Base-by-base conservation (phyloP, 306 rosid genomes). In the Rubus idaeus region DNA sequence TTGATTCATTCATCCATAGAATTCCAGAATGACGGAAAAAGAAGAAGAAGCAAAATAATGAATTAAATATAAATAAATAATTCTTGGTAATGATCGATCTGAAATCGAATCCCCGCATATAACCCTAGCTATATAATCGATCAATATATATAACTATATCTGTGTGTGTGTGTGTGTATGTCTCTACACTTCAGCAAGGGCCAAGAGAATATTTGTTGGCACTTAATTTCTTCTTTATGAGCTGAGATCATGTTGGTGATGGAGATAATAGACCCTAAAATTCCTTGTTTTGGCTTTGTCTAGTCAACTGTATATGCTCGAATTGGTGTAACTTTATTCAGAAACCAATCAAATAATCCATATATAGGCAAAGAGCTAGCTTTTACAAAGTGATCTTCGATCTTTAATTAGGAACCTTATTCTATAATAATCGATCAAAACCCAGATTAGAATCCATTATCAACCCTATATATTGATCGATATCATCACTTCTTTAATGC, bases 381-480 rank as follows among this genome's bases (percentile, higher is more conserved):
- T 71, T 71, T 9, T 11, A 35, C n/a, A 50, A 52, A 18, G 63
- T 26, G 12, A 71, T 68, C 73, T 23, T 2, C 13, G 8, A 10
- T 68, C 65, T 55, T 56, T 42, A 30, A 30, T 30, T 30, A 20
- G 41, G 77, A 73, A 73, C 23, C 77, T 41, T 49, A 56, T 73
- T 45, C 76, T 13, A 16, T 41, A 56, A 73, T 56, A 56, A 73
- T 56, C 76, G 44, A 61, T 61, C n/a, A 61, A 56, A 71, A 72
- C 20, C 52, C 46, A 14, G 14, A 7, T 63, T 16, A 39, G 68
- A 64, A 64, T 17, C 69, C 23, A 64, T 14, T 37, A 64, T 17
- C 11, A 44, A 8, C 51, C 42, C 17, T 20, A 13, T 17, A 12
- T 61, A 60, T 60, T 11, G 49, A 41, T 65, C 8, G n/a, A 30